These are phyloP conservation scores for Penicillium expansum DNA, from an alignment of 2,329 filamentous ascomycete species.

Conservation along the genomic window DNA sequence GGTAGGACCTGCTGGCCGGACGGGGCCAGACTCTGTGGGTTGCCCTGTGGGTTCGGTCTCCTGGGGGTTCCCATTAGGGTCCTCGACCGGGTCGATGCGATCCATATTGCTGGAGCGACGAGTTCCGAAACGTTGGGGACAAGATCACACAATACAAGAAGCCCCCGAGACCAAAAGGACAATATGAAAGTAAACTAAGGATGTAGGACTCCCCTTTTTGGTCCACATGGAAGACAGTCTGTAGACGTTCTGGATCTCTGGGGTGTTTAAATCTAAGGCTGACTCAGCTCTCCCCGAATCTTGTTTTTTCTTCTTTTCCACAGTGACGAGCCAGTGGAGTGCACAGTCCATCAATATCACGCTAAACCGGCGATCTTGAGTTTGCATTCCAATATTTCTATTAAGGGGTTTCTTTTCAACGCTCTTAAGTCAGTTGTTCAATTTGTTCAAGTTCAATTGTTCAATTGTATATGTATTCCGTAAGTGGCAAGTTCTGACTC, in stretches of 20 bases:
- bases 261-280: slow-evolving; percentile 4
- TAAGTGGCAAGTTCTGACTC: neutral
- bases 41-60: slow-evolving; percentile 8
- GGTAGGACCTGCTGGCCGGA: slow-evolving; percentile 13
- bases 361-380: slow-evolving; percentile 13
- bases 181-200: neutral
- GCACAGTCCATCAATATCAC: slow-evolving; percentile 6
- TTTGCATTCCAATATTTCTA: neutral
- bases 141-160: neutral
- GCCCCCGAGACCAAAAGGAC: neutral
- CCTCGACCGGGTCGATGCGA: slow-evolving; percentile 37
- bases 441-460: too few relatives aligned
- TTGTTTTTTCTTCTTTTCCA: slow-evolving; percentile 14
- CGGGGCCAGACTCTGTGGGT: slow-evolving; percentile 5
- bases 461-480: neutral
- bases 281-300: slow-evolving; percentile 17
- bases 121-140: neutral
- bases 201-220: neutral
- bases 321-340: slow-evolving; percentile 16
- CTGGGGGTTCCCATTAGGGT: slow-evolving; percentile 13
- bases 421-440: too few relatives aligned
- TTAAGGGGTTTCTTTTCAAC: neutral
- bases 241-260: neutral
- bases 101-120: slow-evolving; percentile 30
- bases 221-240: neutral